phyloP scores from a whole-genome alignment of 2,329 filamentous ascomycete species.

The Epichloe amarillans region DNA sequence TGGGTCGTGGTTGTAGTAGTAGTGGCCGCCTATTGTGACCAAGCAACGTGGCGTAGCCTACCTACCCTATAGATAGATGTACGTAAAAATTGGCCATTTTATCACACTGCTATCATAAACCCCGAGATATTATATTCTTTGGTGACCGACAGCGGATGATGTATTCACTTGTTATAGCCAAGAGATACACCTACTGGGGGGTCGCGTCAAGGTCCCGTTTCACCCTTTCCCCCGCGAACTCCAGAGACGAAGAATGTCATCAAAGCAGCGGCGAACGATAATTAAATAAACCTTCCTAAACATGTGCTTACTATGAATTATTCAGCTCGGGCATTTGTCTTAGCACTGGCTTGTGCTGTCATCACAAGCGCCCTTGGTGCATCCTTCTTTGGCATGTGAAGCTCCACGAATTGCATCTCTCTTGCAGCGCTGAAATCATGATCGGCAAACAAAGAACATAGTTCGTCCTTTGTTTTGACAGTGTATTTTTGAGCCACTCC shows the following conservation, averaged over 20 bases:
- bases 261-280: no score
- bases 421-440: slow-evolving; percentile 45
- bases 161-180: no score
- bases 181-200: no score
- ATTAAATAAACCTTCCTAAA: no score
- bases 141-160: no score
- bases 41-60: neutral
- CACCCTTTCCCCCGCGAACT: no score
- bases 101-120: no score
- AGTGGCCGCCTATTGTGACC: neutral
- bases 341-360: slow-evolving; percentile 59
- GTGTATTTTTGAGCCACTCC: slow-evolving; percentile 48
- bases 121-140: no score
- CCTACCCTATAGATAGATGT: neutral
- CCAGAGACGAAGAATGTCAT: no score
- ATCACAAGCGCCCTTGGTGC: slow-evolving; percentile 56
- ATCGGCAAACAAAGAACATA: slow-evolving; percentile 52
- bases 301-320: slow-evolving; percentile 7
- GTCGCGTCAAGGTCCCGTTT: no score
- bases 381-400: slow-evolving; percentile 70
- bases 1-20: neutral
- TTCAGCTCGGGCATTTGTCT: slow-evolving; percentile 42
- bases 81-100: no score
- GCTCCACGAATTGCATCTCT: slow-evolving; percentile 59
- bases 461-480: slow-evolving; percentile 55